A percentile compares a stretch with the other conserved stretches of the same genome.
Conservation (phyloP, 179 eudicot genomes). For the Silene coronaria region DNA sequence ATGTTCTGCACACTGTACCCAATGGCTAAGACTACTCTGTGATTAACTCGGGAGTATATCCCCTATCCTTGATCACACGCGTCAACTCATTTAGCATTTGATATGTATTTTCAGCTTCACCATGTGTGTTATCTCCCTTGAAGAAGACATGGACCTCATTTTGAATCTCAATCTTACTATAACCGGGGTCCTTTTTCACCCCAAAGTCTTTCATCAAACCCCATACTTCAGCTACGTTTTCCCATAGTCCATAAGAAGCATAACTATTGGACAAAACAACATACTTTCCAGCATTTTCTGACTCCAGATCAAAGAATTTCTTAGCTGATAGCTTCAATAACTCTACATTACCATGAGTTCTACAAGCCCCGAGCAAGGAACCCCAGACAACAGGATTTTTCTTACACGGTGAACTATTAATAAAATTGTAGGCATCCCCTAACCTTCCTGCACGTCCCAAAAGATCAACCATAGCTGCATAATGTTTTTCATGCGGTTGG, state of each 20-base stretch:
- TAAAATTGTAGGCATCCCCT: constrained; percentile 53
- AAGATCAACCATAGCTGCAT: constrained; percentile 75
- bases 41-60: constrained; percentile 28
- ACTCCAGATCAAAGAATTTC: constrained; percentile 63
- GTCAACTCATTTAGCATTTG: constrained; percentile 46
- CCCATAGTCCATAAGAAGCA: constrained; percentile 72
- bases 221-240: constrained; percentile 67
- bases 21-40: constrained; percentile 19
- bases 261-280: constrained; percentile 67
- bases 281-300: constrained; percentile 75
- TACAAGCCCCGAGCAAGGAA: constrained; percentile 76
- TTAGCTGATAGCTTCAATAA: constrained; percentile 55
- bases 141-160: constrained; percentile 52
- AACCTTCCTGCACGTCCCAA: constrained; percentile 81
- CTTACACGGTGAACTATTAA: constrained; percentile 48
- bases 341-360: constrained; percentile 63
- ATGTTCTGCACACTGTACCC: background rate
- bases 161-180: constrained; percentile 78
- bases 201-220: constrained; percentile 59
- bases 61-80: constrained; percentile 38
- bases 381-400: constrained; percentile 79
- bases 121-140: constrained; percentile 61
- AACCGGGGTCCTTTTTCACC: constrained; percentile 73
- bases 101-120: constrained; percentile 40
- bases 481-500: constrained; percentile 65